These are phyloP conservation scores for Leccinum subtestaceum DNA, from an alignment of 768 basidiomycete species.

Conservation along the genomic window DNA sequence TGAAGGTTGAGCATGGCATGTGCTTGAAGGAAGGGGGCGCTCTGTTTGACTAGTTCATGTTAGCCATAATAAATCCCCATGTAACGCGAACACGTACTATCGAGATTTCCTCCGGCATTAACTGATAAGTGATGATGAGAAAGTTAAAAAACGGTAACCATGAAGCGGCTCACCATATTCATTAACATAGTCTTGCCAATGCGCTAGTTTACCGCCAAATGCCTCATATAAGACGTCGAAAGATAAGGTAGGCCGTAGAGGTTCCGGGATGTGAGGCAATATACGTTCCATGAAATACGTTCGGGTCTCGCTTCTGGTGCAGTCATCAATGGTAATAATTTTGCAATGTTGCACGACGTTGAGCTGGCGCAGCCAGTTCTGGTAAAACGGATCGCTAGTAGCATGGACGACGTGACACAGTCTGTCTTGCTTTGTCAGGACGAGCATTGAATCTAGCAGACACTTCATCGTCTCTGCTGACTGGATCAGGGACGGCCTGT, in stretches of 20 bases:
- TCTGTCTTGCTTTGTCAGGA: slow-evolving; percentile 85
- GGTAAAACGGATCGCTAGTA: slow-evolving; percentile 82
- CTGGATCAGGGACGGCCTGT: slow-evolving; percentile 70
- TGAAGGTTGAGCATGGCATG: slow-evolving; percentile 82
- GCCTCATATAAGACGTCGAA: slow-evolving; percentile 76
- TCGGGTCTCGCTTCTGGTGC: slow-evolving; percentile 67
- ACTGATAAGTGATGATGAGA: slow-evolving; percentile 41
- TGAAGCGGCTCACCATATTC: slow-evolving; percentile 53
- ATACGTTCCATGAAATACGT: slow-evolving; percentile 64
- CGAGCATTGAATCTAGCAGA: slow-evolving; percentile 80
- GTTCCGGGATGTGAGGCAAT: slow-evolving; percentile 67
- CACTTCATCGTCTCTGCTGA: slow-evolving; percentile 82
- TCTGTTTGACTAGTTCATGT: slow-evolving; percentile 58
- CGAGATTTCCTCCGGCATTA: slow-evolving; percentile 67
- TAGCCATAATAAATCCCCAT: slow-evolving; percentile 4
- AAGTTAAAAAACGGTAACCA: background rate
- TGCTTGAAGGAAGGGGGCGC: slow-evolving; percentile 83
- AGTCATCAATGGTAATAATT: slow-evolving; percentile 81
- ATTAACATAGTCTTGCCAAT: slow-evolving; percentile 77
- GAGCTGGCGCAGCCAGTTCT: slow-evolving; percentile 76
- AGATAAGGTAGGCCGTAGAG: slow-evolving; percentile 49
- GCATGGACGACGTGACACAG: slow-evolving; percentile 80
- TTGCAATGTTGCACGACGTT: slow-evolving; percentile 85
- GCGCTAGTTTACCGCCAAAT: slow-evolving; percentile 81
- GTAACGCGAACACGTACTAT: slow-evolving; percentile 46